A percentile compares a stretch with the other conserved stretches of the same genome.
Conservation (phyloP, 2,329 filamentous ascomycete genomes). For the Leptographium galeiforme region DNA sequence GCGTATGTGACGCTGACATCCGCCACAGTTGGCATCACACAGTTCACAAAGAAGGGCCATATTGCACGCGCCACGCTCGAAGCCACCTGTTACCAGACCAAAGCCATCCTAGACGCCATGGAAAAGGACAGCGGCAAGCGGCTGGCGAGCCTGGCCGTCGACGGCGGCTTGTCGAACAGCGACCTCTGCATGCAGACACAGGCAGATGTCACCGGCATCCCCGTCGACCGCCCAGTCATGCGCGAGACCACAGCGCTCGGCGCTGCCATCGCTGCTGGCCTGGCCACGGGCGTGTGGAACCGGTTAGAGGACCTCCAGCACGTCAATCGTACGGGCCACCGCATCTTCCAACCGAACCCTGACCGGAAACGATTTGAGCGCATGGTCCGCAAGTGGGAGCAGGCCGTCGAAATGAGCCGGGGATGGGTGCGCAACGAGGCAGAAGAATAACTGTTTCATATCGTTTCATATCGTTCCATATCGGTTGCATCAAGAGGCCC, state of each 20-base stretch:
- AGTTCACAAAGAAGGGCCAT: slow-evolving; percentile 73
- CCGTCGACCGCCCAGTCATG: slow-evolving; percentile 75
- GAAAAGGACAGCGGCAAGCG: slow-evolving; percentile 69
- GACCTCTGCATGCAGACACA: slow-evolving; percentile 87
- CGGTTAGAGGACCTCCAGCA: slow-evolving; percentile 59
- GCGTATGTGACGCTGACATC: slow-evolving; percentile 52
- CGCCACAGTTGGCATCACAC: slow-evolving; percentile 58
- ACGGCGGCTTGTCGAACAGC: slow-evolving; percentile 81
- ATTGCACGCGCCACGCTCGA: slow-evolving; percentile 82
- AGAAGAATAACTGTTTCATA: background rate
- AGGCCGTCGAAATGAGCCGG: slow-evolving; percentile 45
- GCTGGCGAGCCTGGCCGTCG: slow-evolving; percentile 64
- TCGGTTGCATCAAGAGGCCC: too few species aligned
- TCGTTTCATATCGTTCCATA: too few species aligned
- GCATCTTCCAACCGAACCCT: slow-evolving; percentile 56
- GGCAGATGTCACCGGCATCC: slow-evolving; percentile 71
- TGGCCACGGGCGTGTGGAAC: slow-evolving; percentile 68
- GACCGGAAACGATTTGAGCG: slow-evolving; percentile 24
- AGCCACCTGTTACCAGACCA: slow-evolving; percentile 84
- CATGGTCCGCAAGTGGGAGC: slow-evolving; percentile 40
- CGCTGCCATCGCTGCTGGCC: slow-evolving; percentile 78
- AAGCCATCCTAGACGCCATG: slow-evolving; percentile 90
- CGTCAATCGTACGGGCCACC: slow-evolving; percentile 58
- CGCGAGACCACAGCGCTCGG: slow-evolving; percentile 81
- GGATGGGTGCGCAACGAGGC: slow-evolving; percentile 31